A percentile compares a stretch with the other conserved stretches of the same genome.
Conservation (phyloP, 164 flowering plant genomes). For the Chloranthus sessilifolius region DNA sequence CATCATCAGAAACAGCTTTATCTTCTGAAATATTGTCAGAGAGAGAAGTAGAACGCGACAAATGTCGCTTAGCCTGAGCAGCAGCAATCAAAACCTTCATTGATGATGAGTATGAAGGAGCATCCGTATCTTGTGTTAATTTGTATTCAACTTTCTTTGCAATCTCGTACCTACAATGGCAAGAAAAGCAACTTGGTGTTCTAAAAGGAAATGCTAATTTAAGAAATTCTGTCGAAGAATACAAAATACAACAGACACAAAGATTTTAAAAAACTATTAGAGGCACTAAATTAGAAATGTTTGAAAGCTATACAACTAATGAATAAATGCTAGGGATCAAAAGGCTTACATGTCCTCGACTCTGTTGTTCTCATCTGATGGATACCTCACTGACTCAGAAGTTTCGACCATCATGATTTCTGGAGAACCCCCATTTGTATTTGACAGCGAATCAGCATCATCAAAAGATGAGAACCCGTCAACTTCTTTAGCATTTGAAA, state of each 20-base stretch:
- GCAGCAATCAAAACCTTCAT: constrained; percentile 24
- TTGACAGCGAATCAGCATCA: constrained; percentile 4
- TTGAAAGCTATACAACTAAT: too few relatives aligned
- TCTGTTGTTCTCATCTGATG: constrained; percentile 18
- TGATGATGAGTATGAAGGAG: constrained; percentile 17
- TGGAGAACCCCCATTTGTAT: constrained; percentile 14
- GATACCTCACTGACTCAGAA: constrained; percentile 18
- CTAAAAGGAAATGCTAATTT: too few relatives aligned
- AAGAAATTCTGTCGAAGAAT: too few relatives aligned
- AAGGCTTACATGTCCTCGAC: constrained; percentile 40
- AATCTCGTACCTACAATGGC: constrained; percentile 29
- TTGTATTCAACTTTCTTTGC: constrained; percentile 23
- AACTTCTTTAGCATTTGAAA: constrained; percentile 11
- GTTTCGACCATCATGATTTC: constrained; percentile 9
- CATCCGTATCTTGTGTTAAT: constrained; percentile 16
- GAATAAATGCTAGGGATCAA: neutral
- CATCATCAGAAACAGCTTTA: constrained; percentile 23
- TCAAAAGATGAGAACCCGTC: constrained; percentile 13
- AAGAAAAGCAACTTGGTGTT: constrained; percentile 5
- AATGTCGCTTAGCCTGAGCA: constrained; percentile 16
- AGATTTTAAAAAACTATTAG: too few relatives aligned
- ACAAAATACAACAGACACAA: too few relatives aligned
- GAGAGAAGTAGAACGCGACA: constrained; percentile 22
- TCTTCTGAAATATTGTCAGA: constrained; percentile 23
- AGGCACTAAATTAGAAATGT: too few relatives aligned